phyloP scores from a whole-genome alignment of 805 yeast genomes.

The Priceomyces castillae region DNA sequence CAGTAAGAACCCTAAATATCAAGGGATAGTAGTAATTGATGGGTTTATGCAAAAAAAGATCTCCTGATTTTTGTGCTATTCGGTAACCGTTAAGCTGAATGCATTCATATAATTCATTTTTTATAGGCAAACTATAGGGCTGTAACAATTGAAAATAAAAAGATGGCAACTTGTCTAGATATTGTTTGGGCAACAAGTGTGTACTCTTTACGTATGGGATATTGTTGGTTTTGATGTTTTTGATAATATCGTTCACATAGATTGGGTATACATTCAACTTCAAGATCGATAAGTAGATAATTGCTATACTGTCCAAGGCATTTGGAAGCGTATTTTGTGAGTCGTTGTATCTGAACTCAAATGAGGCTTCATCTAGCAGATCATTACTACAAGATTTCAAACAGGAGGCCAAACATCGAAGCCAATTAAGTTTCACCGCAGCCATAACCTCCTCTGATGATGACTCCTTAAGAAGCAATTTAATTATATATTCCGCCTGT shows the following conservation, averaged over 20 bases:
- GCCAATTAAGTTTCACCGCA: conserved; percentile 35
- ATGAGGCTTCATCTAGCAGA: conserved; percentile 5
- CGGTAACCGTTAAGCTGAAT: conserved; percentile 12
- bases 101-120: conserved; percentile 32
- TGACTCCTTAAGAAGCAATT: conserved; percentile 11
- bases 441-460: conserved; percentile 17
- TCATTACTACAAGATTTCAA: conserved; percentile 4
- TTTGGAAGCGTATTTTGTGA: conserved; percentile 15
- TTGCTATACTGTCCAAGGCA: conserved; percentile 30
- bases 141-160: conserved; percentile 35
- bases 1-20: conserved; percentile 40
- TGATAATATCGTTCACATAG: conserved; percentile 47
- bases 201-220: conserved; percentile 49
- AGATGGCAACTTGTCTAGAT: conserved; percentile 38
- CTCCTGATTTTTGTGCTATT: conserved; percentile 5
- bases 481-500: conserved; percentile 33
- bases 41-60: conserved; percentile 11
- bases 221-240: conserved; percentile 38
- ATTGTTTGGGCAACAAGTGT: conserved; percentile 36
- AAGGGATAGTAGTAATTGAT: conserved; percentile 31
- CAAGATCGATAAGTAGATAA: conserved; percentile 52
- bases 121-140: conserved; percentile 38
- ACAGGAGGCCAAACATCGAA: conserved; percentile 16
- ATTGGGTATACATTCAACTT: conserved; percentile 47
- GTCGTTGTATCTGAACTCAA: conserved; percentile 8